phyloP scores from a whole-genome alignment of 2,329 filamentous ascomycete species.

The Paracorniculantispora psalliotae region DNA sequence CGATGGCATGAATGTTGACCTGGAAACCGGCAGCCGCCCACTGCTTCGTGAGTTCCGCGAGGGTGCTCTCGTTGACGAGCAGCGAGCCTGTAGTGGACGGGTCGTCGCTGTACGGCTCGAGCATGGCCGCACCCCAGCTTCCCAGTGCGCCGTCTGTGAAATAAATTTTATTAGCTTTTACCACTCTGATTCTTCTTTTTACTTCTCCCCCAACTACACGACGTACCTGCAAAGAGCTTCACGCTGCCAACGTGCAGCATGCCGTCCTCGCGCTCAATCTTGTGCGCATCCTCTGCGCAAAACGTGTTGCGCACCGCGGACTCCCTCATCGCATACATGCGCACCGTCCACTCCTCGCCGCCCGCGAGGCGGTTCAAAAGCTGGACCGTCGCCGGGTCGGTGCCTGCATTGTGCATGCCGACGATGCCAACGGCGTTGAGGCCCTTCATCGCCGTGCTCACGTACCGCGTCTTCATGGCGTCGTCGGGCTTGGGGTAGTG shows the following conservation, averaged over 20 bases:
- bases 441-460: conserved; percentile 56
- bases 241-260: conserved; percentile 57
- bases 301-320: conserved; percentile 60
- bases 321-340: conserved; percentile 66
- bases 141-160: conserved; percentile 60
- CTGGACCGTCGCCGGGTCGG: conserved; percentile 47
- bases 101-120: conserved; percentile 65
- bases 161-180: no score
- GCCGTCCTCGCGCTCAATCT: conserved; percentile 39
- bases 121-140: conserved; percentile 66
- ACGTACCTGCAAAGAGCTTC: conserved; percentile 66
- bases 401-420: conserved; percentile 65
- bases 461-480: conserved; percentile 48
- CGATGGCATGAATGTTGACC: conserved; percentile 69
- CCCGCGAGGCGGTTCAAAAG: conserved; percentile 50
- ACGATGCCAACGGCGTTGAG: conserved; percentile 62
- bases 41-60: conserved; percentile 47
- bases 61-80: conserved; percentile 57
- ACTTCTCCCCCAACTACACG: no score
- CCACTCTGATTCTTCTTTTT: no score
- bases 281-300: conserved; percentile 48
- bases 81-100: conserved; percentile 58
- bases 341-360: conserved; percentile 50
- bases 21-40: conserved; percentile 61
- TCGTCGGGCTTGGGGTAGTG: conserved; percentile 53